Conservation (phyloP, 1,284 basidiomycete species). For the Porodaedalea pini region DNA sequence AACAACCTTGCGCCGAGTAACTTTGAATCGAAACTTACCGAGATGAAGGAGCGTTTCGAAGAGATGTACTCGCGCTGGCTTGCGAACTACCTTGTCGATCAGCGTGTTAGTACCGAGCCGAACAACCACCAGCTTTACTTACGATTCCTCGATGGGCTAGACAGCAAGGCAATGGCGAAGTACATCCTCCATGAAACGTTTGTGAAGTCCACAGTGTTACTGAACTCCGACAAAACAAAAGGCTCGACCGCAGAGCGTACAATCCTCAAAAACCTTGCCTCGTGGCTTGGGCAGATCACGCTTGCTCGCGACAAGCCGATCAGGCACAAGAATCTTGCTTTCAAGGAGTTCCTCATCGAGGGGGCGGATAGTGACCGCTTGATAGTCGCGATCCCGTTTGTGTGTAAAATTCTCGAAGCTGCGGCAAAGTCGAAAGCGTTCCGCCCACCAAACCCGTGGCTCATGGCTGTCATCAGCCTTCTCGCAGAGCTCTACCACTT, state of each 20-base stretch:
- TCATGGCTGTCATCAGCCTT: slow-evolving; percentile 91
- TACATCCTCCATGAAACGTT: slow-evolving; percentile 93
- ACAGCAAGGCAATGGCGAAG: slow-evolving; percentile 60
- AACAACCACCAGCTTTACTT: slow-evolving; percentile 97
- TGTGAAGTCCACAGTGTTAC: slow-evolving; percentile 77
- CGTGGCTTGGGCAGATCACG: slow-evolving; percentile 94
- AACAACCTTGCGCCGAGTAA: slow-evolving; percentile 97
- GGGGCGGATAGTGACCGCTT: slow-evolving; percentile 92
- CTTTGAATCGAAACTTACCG: slow-evolving; percentile 81
- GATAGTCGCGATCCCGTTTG: slow-evolving; percentile 95
- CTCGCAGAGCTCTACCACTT: slow-evolving; percentile 96
- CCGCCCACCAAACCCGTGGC: slow-evolving; percentile 96
- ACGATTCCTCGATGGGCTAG: slow-evolving; percentile 85
- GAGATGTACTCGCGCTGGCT: slow-evolving; percentile 91
- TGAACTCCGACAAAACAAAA: slow-evolving; percentile 92
- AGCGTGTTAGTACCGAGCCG: slow-evolving; percentile 93
- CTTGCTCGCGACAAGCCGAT: slow-evolving; percentile 91
- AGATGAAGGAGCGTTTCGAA: slow-evolving; percentile 81
- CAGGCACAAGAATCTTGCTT: slow-evolving; percentile 88
- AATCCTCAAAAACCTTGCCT: slow-evolving; percentile 89
- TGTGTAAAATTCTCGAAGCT: slow-evolving; percentile 95
- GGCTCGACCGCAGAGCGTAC: slow-evolving; percentile 83
- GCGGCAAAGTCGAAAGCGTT: slow-evolving; percentile 90
- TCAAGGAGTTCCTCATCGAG: slow-evolving; percentile 95
- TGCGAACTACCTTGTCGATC: slow-evolving; percentile 94